Conservation (phyloP, 768 basidiomycete species). For the Chalciporus piperatus region DNA sequence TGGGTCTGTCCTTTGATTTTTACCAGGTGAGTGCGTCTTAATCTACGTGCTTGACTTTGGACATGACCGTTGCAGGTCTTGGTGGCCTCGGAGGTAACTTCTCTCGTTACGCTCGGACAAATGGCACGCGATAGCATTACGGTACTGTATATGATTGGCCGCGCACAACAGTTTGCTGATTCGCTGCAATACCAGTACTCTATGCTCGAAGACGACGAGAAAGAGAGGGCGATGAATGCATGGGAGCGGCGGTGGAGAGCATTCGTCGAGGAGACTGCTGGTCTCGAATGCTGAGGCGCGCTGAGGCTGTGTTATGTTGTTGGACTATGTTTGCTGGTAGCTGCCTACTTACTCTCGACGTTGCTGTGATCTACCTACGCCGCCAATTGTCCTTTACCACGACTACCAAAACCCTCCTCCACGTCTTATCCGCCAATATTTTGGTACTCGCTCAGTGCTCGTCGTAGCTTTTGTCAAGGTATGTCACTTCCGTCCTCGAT, state of each 20-base stretch:
- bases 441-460: background rate
- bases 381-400: background rate
- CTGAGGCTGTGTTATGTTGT: slow-evolving; percentile 13
- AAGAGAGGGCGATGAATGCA: slow-evolving; percentile 36
- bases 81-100: slow-evolving; percentile 61
- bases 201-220: slow-evolving; percentile 44
- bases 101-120: slow-evolving; percentile 55
- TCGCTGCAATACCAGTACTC: slow-evolving; percentile 41
- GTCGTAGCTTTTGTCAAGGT: slow-evolving; percentile 25
- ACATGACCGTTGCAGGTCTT: slow-evolving; percentile 42
- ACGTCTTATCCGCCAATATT: background rate
- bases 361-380: background rate
- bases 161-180: background rate
- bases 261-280: slow-evolving; percentile 38
- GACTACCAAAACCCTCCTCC: slow-evolving; percentile 13
- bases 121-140: slow-evolving; percentile 62
- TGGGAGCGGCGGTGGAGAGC: slow-evolving; percentile 49
- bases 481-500: slow-evolving; percentile 31
- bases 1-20: slow-evolving; percentile 74
- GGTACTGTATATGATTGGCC: slow-evolving; percentile 31
- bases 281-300: slow-evolving; percentile 1
- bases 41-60: background rate
- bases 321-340: slow-evolving; percentile 15
- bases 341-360: background rate
- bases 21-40: slow-evolving; percentile 49